Percentiles rank a stretch among this genome's conserved stretches.
phyloP scores from a whole-genome alignment of 768 basidiomycete genomes.

The Tylopilus intermedius region DNA sequence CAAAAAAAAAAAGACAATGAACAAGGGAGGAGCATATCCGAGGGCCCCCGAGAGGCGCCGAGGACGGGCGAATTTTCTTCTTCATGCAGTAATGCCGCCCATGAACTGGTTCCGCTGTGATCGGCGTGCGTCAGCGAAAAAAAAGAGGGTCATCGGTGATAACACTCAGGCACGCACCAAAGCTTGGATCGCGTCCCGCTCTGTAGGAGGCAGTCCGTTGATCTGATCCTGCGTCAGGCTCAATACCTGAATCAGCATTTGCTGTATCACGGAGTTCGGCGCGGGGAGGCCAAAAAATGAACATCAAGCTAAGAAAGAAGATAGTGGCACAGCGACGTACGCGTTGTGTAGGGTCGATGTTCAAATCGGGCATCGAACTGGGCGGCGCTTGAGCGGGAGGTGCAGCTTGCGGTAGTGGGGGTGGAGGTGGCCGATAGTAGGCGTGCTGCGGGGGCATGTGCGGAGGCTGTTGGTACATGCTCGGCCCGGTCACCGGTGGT shows the following conservation, averaged over 20 bases:
- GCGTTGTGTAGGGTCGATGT: constrained; percentile 50
- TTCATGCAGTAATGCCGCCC: constrained; percentile 27
- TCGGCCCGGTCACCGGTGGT: constrained; percentile 24
- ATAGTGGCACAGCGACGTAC: constrained; percentile 20
- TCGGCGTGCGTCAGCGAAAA: constrained; percentile 1
- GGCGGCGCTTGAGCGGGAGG: constrained; percentile 29
- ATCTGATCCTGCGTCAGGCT: constrained; percentile 80
- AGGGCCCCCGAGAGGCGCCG: neutral
- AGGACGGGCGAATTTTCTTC: neutral
- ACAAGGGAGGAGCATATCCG: neutral
- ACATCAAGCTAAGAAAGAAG: neutral
- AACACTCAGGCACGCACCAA: constrained; percentile 46
- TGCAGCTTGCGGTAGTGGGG: constrained; percentile 28
- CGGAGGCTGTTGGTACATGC: constrained; percentile 30
- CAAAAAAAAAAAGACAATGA: too few species aligned
- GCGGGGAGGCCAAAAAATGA: neutral
- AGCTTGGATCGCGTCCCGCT: constrained; percentile 75
- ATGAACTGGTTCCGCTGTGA: constrained; percentile 33
- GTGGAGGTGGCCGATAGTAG: constrained; percentile 31
- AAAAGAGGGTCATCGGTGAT: neutral
- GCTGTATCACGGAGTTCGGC: constrained; percentile 33
- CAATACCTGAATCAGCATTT: constrained; percentile 84
- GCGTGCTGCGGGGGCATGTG: constrained; percentile 30
- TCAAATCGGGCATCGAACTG: constrained; percentile 31
- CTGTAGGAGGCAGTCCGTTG: constrained; percentile 69